A percentile compares a stretch with the other conserved stretches of the same genome.
These are phyloP conservation scores for Sugiyamaella marilandica DNA, from an alignment of 805 yeast species.

Conservation along the genomic window DNA sequence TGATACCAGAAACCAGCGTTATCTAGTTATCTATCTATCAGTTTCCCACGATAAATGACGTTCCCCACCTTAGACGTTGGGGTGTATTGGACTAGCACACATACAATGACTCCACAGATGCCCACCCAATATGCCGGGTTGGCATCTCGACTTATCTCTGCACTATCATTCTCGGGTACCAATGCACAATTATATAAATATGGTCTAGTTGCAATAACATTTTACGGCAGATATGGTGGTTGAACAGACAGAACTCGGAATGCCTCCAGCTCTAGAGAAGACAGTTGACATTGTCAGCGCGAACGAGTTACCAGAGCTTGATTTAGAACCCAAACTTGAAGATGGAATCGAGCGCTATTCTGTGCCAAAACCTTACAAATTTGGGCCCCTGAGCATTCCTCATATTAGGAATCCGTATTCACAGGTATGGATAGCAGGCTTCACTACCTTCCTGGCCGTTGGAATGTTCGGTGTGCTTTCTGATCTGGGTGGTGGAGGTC, in stretches of 20 bases:
- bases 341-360: constrained; percentile 1
- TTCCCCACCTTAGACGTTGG: too few species aligned
- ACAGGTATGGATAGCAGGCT: constrained; percentile 20
- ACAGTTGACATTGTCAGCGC: neutral
- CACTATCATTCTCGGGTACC: neutral
- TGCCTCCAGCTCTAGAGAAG: neutral
- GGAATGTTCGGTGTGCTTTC: constrained; percentile 48
- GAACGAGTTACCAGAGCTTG: neutral
- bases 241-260: neutral
- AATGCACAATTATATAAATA: neutral
- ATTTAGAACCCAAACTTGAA: constrained; percentile 4
- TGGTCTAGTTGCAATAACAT: neutral
- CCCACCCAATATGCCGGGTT: constrained; percentile 1
- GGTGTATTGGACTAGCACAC: too few species aligned
- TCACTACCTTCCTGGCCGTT: constrained; percentile 18
- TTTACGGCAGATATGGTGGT: neutral
- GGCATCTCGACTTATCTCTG: constrained; percentile 1
- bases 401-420: constrained; percentile 5
- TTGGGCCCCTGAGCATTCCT: constrained; percentile 10
- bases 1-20: too few species aligned
- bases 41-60: too few species aligned
- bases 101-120: too few species aligned
- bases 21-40: too few species aligned
- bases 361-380: constrained; percentile 5
- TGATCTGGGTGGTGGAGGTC: constrained; percentile 46